Evolutionary conservation across 352 stramenopile genomes (phyloP), one percentile per base, ranked within the genome.

Genomic region (Globisporangium spiculum): DNA sequence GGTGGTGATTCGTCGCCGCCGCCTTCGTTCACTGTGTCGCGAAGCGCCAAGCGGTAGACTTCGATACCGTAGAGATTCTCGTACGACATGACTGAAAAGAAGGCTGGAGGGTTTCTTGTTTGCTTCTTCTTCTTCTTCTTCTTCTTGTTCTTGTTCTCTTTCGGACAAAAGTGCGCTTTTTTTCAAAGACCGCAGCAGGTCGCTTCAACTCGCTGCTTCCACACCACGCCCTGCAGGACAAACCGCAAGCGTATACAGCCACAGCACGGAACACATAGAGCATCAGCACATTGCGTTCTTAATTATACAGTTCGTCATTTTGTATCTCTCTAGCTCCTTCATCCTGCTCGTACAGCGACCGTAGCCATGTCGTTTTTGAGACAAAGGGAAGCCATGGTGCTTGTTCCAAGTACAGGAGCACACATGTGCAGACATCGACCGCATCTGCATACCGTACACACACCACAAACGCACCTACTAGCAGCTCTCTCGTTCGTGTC

Each of bases 1-100:
- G 41, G 4, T 50, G 41, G 8, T n/a, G 55, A 24, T 3, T 27
- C 70, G 52, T 70, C 66, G 46, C 83, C 74, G 27, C 77, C 77
- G 65, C 81, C 78, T 64, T 91, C 84, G 66, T 89, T 88, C 54
- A 87, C 44, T 12, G 84, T 91, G 64, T 90, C 80, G 18, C 83
- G 84, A 64, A 93, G 72, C 41, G 79, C 77, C 58, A 93, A 68
- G 4, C 81, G 84, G 34, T 87, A 89, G 22, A 93, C 83, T 65
- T 93, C 84, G 67, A 93, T 90, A 24, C 60, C 68, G 16, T 63
- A 67, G 9, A 68, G 66, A 57, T 67, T 73, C 12, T 2, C 57
- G 24, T 52, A 73, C 50, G 67, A 65, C 71, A 73, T 75, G 22
- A 2, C 48, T 36, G 30, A 14, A 41, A 46, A 46, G 38, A 18